A percentile compares a stretch with the other conserved stretches of the same genome.
These are phyloP conservation scores for Pseudogymnoascus sp. DNA, from an alignment of 2,329 filamentous ascomycete species.

Conservation along the genomic window DNA sequence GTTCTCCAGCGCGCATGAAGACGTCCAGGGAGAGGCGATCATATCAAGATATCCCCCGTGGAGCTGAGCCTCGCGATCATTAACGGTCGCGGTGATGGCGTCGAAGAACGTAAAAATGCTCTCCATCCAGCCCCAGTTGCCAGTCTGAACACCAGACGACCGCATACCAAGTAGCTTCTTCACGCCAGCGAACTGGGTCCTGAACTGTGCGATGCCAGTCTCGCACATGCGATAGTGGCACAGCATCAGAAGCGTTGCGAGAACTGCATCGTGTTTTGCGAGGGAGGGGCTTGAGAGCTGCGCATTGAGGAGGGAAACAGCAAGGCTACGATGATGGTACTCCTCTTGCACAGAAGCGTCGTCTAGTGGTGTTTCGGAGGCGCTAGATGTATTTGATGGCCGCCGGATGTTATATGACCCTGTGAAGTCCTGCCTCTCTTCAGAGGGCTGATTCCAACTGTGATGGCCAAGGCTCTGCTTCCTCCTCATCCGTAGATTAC, in stretches of 20 bases:
- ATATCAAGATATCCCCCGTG: conserved; percentile 54
- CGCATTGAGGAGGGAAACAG: conserved; percentile 74
- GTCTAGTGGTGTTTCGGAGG: conserved; percentile 37
- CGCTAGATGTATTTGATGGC: conserved; percentile 20
- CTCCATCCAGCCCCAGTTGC: conserved; percentile 82
- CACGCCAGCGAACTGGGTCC: conserved; percentile 86
- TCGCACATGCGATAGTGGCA: conserved; percentile 93
- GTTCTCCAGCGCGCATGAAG: conserved; percentile 58
- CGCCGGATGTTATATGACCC: conserved; percentile 12
- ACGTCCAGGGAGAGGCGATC: conserved; percentile 53
- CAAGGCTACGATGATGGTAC: conserved; percentile 70
- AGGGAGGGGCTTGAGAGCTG: conserved; percentile 69
- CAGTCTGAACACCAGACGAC: conserved; percentile 42
- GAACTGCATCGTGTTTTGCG: conserved; percentile 74
- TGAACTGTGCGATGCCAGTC: conserved; percentile 85
- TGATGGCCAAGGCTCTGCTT: conserved; percentile 51
- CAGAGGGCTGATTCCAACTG: conserved; percentile 34
- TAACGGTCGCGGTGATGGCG: conserved; percentile 83
- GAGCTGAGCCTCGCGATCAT: conserved; percentile 81
- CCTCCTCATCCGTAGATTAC: conserved; percentile 81
- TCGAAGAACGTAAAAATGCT: conserved; percentile 92
- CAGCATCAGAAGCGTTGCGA: conserved; percentile 78
- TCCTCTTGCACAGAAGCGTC: conserved; percentile 63
- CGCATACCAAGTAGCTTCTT: conserved; percentile 80
- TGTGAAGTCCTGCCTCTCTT: conserved; percentile 24